These are phyloP conservation scores for Cryptococcus sp. DNA, from an alignment of 1,284 basidiomycete species.

Conservation along the genomic window DNA sequence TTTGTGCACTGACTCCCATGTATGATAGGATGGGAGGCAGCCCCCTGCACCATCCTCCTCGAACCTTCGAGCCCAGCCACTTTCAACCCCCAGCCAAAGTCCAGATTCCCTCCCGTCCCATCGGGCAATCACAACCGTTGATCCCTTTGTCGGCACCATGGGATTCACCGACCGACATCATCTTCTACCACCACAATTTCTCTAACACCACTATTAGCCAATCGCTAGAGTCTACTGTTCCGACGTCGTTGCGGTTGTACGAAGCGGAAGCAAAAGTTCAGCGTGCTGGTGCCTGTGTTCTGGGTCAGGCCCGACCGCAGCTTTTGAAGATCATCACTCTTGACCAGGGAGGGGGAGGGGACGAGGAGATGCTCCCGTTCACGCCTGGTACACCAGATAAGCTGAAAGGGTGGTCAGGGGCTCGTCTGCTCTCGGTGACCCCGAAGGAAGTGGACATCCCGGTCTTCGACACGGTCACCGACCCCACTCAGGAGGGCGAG, in stretches of 20 bases:
- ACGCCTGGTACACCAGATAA: background rate
- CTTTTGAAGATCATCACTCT: background rate
- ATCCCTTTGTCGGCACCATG: background rate
- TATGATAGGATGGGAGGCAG: background rate
- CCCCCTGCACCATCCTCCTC: background rate
- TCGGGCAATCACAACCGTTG: background rate
- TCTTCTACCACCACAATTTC: constrained; percentile 4
- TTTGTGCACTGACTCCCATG: too few species aligned
- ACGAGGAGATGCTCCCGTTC: constrained; percentile 5
- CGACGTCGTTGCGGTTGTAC: too few species aligned
- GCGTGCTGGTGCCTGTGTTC: too few species aligned
- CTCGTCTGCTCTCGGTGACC: too few species aligned
- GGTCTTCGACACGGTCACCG: too few species aligned
- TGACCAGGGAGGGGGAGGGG: background rate
- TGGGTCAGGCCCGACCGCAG: background rate
- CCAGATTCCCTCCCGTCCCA: background rate
- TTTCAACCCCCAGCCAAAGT: background rate
- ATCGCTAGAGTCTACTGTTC: too few species aligned
- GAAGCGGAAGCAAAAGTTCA: too few species aligned
- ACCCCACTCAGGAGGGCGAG: too few species aligned
- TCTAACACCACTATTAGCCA: background rate
- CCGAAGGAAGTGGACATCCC: too few species aligned
- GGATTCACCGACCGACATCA: constrained; percentile 1
- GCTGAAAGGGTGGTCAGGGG: background rate
- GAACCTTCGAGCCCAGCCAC: background rate